phyloP scores from a whole-genome alignment of 371 early-diverging fungal genomes.

The Rhizopus microsporus region DNA sequence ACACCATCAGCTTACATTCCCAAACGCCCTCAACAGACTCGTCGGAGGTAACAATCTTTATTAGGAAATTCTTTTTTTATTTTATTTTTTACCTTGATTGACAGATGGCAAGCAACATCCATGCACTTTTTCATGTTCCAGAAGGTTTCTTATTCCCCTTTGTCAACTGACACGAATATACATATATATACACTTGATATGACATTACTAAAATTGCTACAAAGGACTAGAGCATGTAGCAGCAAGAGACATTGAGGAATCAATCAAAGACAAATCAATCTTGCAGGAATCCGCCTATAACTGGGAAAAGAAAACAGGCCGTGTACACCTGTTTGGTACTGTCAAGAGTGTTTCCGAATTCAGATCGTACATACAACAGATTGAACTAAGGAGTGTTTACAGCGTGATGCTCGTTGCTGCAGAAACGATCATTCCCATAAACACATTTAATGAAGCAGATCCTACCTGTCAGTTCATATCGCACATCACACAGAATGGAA shows the following conservation, averaged over 20 bases:
- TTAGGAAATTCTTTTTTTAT: too few relatives aligned
- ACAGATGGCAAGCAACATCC: slow-evolving; percentile 5
- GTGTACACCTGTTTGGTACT: slow-evolving; percentile 24
- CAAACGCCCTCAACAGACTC: too few relatives aligned
- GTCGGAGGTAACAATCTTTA: too few relatives aligned
- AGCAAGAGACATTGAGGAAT: slow-evolving; percentile 21
- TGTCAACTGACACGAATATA: neutral
- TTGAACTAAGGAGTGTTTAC: slow-evolving; percentile 24
- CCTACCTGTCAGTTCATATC: slow-evolving; percentile 22
- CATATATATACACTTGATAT: neutral
- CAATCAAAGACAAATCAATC: slow-evolving; percentile 12
- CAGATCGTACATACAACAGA: slow-evolving; percentile 8
- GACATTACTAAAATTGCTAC: neutral
- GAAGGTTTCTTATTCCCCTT: slow-evolving; percentile 16
- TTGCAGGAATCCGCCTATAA: neutral
- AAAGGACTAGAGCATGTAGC: slow-evolving; percentile 36
- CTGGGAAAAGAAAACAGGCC: slow-evolving; percentile 30
- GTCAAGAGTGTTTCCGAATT: slow-evolving; percentile 5
- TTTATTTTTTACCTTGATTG: too few relatives aligned
- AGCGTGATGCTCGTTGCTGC: slow-evolving; percentile 28
- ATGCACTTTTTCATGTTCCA: slow-evolving; percentile 33
- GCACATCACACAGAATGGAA: slow-evolving; percentile 15
- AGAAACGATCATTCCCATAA: slow-evolving; percentile 18
- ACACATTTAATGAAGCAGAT: slow-evolving; percentile 22
- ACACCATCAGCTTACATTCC: too few relatives aligned